Percentiles rank a stretch among this genome's conserved stretches.
phyloP scores from a whole-genome alignment of 2,329 filamentous ascomycete genomes.

The Epichloe coenophiala region DNA sequence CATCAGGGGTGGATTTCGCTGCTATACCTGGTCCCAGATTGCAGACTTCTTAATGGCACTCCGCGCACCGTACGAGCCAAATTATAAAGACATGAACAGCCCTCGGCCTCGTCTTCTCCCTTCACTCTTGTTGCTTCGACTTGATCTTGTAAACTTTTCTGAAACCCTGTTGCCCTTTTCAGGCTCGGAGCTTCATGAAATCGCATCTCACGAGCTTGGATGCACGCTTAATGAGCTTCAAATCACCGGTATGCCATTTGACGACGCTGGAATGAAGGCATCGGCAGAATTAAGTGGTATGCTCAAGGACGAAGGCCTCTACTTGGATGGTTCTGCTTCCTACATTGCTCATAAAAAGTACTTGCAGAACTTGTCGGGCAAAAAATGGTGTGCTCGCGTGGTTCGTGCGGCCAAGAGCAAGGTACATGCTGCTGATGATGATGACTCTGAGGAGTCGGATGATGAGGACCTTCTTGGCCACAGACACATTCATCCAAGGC shows the following conservation, averaged over 20 bases:
- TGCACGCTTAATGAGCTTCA: constrained; percentile 39
- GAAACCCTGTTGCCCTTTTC: constrained; percentile 31
- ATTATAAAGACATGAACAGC: constrained; percentile 19
- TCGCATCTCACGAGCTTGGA: constrained; percentile 39
- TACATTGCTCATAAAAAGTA: constrained; percentile 27
- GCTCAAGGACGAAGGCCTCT: constrained; percentile 39
- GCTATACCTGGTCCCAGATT: constrained; percentile 40
- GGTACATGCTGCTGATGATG: constrained; percentile 14
- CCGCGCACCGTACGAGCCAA: constrained; percentile 35
- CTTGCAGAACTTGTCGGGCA: constrained; percentile 26
- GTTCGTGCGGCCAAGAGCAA: constrained; percentile 29
- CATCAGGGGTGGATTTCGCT: constrained; percentile 37
- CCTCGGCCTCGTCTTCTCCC: constrained; percentile 32
- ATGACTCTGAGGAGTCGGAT: constrained; percentile 16
- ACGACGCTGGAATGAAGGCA: constrained; percentile 33
- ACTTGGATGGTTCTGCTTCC: constrained; percentile 30
- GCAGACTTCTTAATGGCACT: constrained; percentile 38
- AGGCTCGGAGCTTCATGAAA: constrained; percentile 34
- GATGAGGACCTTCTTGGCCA: constrained; percentile 7
- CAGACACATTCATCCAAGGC: constrained; percentile 14
- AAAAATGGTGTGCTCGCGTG: constrained; percentile 28
- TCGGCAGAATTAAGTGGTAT: constrained; percentile 35
- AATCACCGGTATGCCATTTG: constrained; percentile 36
- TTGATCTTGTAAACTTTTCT: constrained; percentile 43
- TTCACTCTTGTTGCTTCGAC: constrained; percentile 30